Base-by-base conservation (phyloP, 1,284 basidiomycete species). In the Apiotrichum mycotoxinovorans region DNA sequence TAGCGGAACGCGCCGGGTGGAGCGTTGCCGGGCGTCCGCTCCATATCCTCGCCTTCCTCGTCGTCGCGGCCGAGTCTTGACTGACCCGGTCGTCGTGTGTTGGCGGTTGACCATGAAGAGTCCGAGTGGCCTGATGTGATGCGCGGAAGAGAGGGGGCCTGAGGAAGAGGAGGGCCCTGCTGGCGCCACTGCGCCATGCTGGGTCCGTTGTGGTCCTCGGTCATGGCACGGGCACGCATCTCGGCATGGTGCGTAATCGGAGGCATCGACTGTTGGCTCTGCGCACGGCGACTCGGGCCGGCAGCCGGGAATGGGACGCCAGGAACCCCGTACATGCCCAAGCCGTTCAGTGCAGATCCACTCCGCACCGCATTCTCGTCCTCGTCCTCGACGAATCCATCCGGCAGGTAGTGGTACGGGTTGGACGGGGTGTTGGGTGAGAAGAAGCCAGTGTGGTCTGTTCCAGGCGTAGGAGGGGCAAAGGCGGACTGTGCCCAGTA, bases 191-290 rank as follows among this genome's bases (percentile, higher is more conserved):
- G 84, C 1, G 80, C 78, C 78, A 88, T 85, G 20, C 82, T 79
- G 18, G 83, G 79, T 2, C 86, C 84, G 62, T 83, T 84, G 52
- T 81, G 79, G 68, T 88, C 87, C 68, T 90, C 88, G 14, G 87
- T 87, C 62, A 84, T 81, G n/a, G 85, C 85, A 40, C 88, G 80
- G 20, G 68, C 58, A 67, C 76, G 25, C 76, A 74, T 62, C 81
- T 75, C 73, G 22, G 75, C 82, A 15, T 48, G 46, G 52, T 84
- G 83, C 55, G 75, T 69, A 38, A 86, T 84, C 18, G 82, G 75
- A 8, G 83, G 83, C 71, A 85, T 80, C 62, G 79, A 84, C 66
- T 82, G 73, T 51, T 72, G 71, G 58, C 79, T 83, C 56, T 83
- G 80, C 18, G 80, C 85, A 51, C 80, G 82, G 58, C 80, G 69